Percentiles rank a stretch among this genome's conserved stretches.
Conservation (phyloP, 495 filamentous ascomycete species). For the Endocarpon pusillum region DNA sequence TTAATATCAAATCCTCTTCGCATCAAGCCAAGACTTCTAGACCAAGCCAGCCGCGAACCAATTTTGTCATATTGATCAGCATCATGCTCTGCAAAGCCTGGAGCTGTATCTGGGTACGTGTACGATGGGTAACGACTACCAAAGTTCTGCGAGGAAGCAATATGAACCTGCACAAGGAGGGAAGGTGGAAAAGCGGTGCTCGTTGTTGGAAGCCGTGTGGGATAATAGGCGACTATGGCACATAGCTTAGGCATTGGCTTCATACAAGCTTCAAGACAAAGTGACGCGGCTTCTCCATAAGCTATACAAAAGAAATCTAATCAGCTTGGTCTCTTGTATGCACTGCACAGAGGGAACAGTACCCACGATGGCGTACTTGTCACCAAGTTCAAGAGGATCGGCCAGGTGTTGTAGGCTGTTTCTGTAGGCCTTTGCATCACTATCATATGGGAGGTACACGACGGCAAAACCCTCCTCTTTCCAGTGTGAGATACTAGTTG, state of each 20-base stretch:
- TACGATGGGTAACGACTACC: slow-evolving; percentile 24
- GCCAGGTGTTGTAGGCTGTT: slow-evolving; percentile 26
- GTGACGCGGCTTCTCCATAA: slow-evolving; percentile 41
- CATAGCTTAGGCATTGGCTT: slow-evolving; percentile 31
- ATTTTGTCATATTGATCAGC: slow-evolving; percentile 34
- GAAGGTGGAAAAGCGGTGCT: slow-evolving; percentile 29
- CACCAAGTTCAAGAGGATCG: slow-evolving; percentile 27
- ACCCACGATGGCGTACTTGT: slow-evolving; percentile 35
- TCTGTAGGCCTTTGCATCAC: slow-evolving; percentile 35
- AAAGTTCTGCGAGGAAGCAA: slow-evolving; percentile 34
- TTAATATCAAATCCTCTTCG: slow-evolving; percentile 41
- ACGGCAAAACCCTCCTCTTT: slow-evolving; percentile 50
- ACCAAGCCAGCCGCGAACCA: slow-evolving; percentile 35
- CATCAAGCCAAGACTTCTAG: slow-evolving; percentile 31
- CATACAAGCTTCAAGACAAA: slow-evolving; percentile 34
- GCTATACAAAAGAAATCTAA: slow-evolving; percentile 16
- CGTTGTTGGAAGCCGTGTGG: slow-evolving; percentile 32
- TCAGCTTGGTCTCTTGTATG: not conserved
- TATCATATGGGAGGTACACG: slow-evolving; percentile 38
- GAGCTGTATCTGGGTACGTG: slow-evolving; percentile 27
- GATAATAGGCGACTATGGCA: slow-evolving; percentile 45
- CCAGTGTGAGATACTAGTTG: slow-evolving; percentile 23
- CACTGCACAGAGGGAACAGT: too few relatives aligned
- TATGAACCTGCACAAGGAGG: slow-evolving; percentile 34
- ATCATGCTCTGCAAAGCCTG: slow-evolving; percentile 42